These are phyloP conservation scores for Ophiostoma quercus DNA, from an alignment of 2,329 filamentous ascomycete genomes.

Conservation along the genomic window DNA sequence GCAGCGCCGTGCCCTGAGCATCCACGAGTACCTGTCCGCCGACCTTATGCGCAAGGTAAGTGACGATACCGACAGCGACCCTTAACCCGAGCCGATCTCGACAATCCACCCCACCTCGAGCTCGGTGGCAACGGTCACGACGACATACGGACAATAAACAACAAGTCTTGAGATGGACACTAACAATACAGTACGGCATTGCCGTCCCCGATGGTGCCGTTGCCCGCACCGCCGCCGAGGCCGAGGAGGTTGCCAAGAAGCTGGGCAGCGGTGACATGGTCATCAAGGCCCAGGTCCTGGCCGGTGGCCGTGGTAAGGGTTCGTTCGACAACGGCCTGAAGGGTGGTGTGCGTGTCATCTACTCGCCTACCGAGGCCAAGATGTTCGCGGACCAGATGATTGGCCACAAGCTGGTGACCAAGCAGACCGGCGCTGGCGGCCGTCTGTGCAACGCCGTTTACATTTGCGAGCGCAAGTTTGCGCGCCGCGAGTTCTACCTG, in stretches of 20 bases:
- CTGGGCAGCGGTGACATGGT: constrained; percentile 96
- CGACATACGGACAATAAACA: background rate
- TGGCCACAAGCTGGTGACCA: constrained; percentile 98
- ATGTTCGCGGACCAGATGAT: constrained; percentile 99
- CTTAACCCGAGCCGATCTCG: background rate
- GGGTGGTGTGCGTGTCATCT: constrained; percentile 97
- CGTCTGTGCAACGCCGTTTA: constrained; percentile 96
- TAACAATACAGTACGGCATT: constrained; percentile 70
- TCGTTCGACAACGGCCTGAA: constrained; percentile 98
- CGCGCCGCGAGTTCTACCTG: constrained; percentile 97
- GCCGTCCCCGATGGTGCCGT: constrained; percentile 87
- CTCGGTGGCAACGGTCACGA: background rate
- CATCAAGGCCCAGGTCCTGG: constrained; percentile 98
- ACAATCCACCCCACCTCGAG: background rate
- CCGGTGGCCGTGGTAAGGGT: constrained; percentile 95
- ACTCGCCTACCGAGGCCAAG: constrained; percentile 91
- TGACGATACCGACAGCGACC: constrained; percentile 2
- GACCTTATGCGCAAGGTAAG: constrained; percentile 73
- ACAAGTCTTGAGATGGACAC: background rate
- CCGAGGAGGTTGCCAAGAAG: constrained; percentile 82
- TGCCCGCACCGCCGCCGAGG: constrained; percentile 76
- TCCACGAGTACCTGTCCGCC: constrained; percentile 97
- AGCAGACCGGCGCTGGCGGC: constrained; percentile 92
- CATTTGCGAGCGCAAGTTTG: constrained; percentile 99
- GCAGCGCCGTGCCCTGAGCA: constrained; percentile 84